These are phyloP conservation scores for Trypanosomatidae sp. DNA, from an alignment of 208 protist genomes.

Conservation along the genomic window DNA sequence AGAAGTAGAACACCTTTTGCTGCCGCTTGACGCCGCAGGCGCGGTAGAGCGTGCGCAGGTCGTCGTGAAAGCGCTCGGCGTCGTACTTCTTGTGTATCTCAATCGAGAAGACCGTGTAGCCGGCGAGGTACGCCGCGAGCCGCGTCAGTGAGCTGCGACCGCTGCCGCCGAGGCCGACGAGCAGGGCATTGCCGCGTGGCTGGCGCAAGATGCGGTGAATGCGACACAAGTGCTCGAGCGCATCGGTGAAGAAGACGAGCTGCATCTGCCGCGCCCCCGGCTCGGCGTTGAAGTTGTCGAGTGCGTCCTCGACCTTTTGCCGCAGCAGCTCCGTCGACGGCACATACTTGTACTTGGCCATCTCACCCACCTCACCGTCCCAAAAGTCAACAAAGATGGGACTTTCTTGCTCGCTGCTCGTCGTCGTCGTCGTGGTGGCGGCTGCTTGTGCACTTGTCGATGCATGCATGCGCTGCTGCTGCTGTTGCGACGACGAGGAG, in stretches of 20 bases:
- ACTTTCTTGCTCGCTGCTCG: slow-evolving; percentile 59
- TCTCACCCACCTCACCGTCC: slow-evolving; percentile 87
- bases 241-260: slow-evolving; percentile 98
- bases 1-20: slow-evolving; percentile 96
- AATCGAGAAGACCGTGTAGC: slow-evolving; percentile 93
- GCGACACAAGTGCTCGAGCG: slow-evolving; percentile 94
- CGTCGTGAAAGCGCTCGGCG: slow-evolving; percentile 93
- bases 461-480: background rate
- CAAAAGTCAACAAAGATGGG: slow-evolving; percentile 94
- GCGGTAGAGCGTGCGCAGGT: slow-evolving; percentile 94
- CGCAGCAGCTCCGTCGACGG: slow-evolving; percentile 81
- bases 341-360: slow-evolving; percentile 91
- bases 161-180: slow-evolving; percentile 96
- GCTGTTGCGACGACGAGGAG: slow-evolving; percentile 8
- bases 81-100: slow-evolving; percentile 95
- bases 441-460: background rate
- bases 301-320: slow-evolving; percentile 86
- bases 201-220: slow-evolving; percentile 95
- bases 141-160: slow-evolving; percentile 93
- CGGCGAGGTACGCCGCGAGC: slow-evolving; percentile 93
- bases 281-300: slow-evolving; percentile 92
- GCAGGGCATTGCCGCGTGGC: slow-evolving; percentile 94
- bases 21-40: slow-evolving; percentile 90
- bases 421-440: background rate
- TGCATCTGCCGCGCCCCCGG: slow-evolving; percentile 87